phyloP scores from a whole-genome alignment of 805 yeast genomes.

The Wickerhamomyces queroliae region DNA sequence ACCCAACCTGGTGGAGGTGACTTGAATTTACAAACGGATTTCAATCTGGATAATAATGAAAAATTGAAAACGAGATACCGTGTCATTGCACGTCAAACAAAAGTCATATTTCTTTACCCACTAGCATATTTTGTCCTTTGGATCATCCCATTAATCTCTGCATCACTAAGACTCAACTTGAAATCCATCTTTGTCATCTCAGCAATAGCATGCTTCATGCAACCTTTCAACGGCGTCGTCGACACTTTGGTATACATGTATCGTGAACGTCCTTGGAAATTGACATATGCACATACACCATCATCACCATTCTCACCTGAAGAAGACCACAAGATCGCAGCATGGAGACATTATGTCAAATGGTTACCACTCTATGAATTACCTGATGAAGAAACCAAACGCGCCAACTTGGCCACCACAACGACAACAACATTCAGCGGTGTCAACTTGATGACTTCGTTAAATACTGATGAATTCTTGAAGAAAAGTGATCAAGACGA shows the following conservation, averaged over 20 bases:
- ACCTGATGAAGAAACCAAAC: conserved; percentile 27
- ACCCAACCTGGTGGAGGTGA: not conserved
- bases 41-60: conserved; percentile 23
- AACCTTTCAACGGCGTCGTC: conserved; percentile 74
- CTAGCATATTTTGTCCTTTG: conserved; percentile 74
- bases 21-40: conserved; percentile 4
- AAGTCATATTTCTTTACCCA: conserved; percentile 78
- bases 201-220: conserved; percentile 66
- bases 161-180: conserved; percentile 44
- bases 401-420: not conserved
- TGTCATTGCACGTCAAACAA: conserved; percentile 71
- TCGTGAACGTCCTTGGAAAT: conserved; percentile 77
- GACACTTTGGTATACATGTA: conserved; percentile 71
- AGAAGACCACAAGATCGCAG: conserved; percentile 17
- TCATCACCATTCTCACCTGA: conserved; percentile 15
- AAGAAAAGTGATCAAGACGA: too few relatives aligned
- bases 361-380: conserved; percentile 40
- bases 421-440: conserved; percentile 1
- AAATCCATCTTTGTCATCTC: conserved; percentile 60
- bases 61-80: conserved; percentile 56
- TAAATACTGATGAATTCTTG: conserved; percentile 14
- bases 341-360: conserved; percentile 35
- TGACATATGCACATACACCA: conserved; percentile 27
- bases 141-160: conserved; percentile 72
- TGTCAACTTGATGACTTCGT: not conserved